A percentile compares a stretch with the other conserved stretches of the same genome.
Conservation (phyloP, 176 grass and related monocot species). For the Triticum dicoccoides region DNA sequence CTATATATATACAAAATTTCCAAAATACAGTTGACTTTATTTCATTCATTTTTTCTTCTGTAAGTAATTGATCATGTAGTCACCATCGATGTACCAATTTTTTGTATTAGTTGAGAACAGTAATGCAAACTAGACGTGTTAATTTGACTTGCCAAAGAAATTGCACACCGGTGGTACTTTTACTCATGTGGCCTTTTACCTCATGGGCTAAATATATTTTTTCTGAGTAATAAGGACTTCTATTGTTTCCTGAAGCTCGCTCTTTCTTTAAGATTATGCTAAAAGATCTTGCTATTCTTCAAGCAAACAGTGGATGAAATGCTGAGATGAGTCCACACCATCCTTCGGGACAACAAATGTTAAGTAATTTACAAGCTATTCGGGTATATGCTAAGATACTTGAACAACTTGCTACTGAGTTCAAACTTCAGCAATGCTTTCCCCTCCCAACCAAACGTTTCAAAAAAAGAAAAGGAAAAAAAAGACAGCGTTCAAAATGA, state of each 20-base stretch:
- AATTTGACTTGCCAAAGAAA: not conserved
- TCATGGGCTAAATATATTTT: not conserved
- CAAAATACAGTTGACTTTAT: constrained; percentile 2
- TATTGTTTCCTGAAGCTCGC: not conserved
- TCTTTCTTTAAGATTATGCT: too few species aligned
- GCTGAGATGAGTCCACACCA: too few species aligned
- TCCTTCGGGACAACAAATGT: too few species aligned
- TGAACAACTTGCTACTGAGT: too few species aligned
- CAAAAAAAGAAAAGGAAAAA: too few species aligned
- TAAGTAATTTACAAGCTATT: too few species aligned
- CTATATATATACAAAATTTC: constrained; percentile 12
- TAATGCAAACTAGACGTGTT: not conserved
- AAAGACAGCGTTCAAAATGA: too few species aligned
- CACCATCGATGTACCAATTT: not conserved
- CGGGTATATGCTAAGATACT: too few species aligned
- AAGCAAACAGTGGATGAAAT: too few species aligned
- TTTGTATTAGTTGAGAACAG: not conserved
- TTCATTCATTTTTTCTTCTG: not conserved
- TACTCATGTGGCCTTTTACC: not conserved
- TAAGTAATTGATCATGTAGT: not conserved
- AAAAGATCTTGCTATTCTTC: too few species aligned
- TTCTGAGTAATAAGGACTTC: not conserved
- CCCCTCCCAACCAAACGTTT: too few species aligned
- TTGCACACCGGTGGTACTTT: not conserved
- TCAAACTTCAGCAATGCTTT: too few species aligned